Base-by-base conservation (phyloP, 2,329 filamentous ascomycete species). In the Dothidotthia symphoricarpi region DNA sequence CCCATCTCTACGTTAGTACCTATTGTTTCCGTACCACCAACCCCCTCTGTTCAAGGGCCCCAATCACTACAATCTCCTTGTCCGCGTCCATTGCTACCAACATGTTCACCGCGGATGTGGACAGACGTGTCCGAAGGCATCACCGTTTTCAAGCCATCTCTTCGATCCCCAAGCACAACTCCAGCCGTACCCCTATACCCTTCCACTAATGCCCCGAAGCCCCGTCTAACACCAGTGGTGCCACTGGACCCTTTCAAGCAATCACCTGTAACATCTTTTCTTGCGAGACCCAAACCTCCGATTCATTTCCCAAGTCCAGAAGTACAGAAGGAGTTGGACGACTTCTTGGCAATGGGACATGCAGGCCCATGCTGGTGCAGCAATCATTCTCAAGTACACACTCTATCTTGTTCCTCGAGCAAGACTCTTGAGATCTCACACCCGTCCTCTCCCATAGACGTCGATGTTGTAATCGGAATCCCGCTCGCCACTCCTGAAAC, bases 351-450 rank as follows among this genome's bases (percentile, higher is more conserved):
- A 14, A 47, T 53, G 39, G 55, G 57, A 3, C 55, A 60, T 31
- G 45, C 50, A 4, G 39, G 45, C 16, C 41, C 45, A 10, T 60
- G 57, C 30, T 60, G 57, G 57, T 60, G 57, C 28, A 29, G 27
- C 17, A 32, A 11, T 12, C n/a, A 27, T n/a, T n/a, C n/a, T n/a
- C n/a, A n/a, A n/a, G n/a, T n/a, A n/a, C n/a, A n/a, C n/a, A n/a
- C n/a, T n/a, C n/a, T n/a, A n/a, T n/a, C n/a, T n/a, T n/a, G n/a
- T n/a, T n/a, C n/a, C n/a, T n/a, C n/a, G n/a, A n/a, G n/a, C n/a
- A n/a, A n/a, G n/a, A n/a, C n/a, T n/a, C n/a, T n/a, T n/a, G n/a
- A n/a, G n/a, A n/a, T n/a, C n/a, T n/a, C n/a, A n/a, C n/a, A n/a
- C n/a, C n/a, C n/a, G n/a, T n/a, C n/a, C n/a, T n/a, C n/a, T n/a